Evolutionary conservation across 2,329 filamentous ascomycete species (phyloP).

Genomic region (Curvularia lunata): DNA sequence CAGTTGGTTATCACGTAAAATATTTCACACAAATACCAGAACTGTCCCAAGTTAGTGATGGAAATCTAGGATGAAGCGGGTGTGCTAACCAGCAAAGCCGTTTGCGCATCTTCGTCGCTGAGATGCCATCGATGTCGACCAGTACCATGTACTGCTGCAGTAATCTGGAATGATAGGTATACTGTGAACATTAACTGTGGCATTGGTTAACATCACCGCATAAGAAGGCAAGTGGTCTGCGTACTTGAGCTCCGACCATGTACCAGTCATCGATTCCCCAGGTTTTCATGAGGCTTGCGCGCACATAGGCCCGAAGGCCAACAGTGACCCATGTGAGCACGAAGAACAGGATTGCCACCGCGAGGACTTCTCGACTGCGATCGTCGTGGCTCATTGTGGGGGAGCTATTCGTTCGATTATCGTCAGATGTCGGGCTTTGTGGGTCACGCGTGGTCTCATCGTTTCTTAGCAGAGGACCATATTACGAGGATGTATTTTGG

Average conservation of each 20-base stretch:
- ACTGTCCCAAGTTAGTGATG: slow-evolving; percentile 38
- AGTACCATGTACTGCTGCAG: slow-evolving; percentile 49
- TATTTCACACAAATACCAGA: slow-evolving; percentile 64
- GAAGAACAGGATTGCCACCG: slow-evolving; percentile 48
- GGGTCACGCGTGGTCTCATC: slow-evolving; percentile 2
- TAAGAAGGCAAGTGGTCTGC: neutral
- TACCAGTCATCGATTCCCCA: slow-evolving; percentile 52
- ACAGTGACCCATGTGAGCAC: slow-evolving; percentile 49
- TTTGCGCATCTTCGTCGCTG: slow-evolving; percentile 35
- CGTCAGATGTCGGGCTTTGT: neutral
- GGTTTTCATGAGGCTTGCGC: slow-evolving; percentile 44
- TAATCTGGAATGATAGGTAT: slow-evolving; percentile 51
- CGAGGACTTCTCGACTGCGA: slow-evolving; percentile 32
- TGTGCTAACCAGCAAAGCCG: slow-evolving; percentile 36
- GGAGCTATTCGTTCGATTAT: neutral
- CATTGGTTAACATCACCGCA: slow-evolving; percentile 2
- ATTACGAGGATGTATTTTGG: neutral
- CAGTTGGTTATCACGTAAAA: slow-evolving; percentile 59
- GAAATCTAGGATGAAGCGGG: neutral
- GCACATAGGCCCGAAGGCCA: slow-evolving; percentile 47
- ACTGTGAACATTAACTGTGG: slow-evolving; percentile 47
- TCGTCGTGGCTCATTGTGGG: slow-evolving; percentile 19
- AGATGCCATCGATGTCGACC: slow-evolving; percentile 49
- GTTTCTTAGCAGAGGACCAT: neutral
- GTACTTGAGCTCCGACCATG: slow-evolving; percentile 49